phyloP scores from a whole-genome alignment of 495 filamentous ascomycete species.

The Aspergillus bridgeri region DNA sequence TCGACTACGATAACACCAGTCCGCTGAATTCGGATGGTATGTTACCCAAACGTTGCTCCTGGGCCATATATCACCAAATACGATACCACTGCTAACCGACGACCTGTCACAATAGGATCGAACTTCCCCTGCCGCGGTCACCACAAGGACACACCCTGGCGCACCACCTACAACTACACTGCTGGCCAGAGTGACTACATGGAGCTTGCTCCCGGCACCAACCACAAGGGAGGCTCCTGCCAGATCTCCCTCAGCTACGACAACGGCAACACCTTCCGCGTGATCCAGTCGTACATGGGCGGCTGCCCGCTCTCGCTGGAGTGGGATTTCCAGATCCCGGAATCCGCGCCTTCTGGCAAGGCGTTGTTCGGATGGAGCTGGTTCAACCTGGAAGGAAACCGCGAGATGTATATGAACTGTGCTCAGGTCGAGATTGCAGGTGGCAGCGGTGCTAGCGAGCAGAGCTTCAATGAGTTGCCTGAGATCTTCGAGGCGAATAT shows the following conservation, averaged over 20 bases:
- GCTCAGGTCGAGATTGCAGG: slow-evolving; percentile 49
- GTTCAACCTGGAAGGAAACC: slow-evolving; percentile 54
- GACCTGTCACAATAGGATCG: not conserved
- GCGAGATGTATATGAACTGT: slow-evolving; percentile 63
- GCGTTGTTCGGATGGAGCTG: slow-evolving; percentile 56
- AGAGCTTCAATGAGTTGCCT: slow-evolving; percentile 33
- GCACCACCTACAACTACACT: slow-evolving; percentile 9
- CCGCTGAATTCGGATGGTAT: not conserved
- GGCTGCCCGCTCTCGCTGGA: slow-evolving; percentile 37
- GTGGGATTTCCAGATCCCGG: slow-evolving; percentile 63
- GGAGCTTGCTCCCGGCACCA: slow-evolving; percentile 52
- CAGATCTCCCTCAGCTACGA: slow-evolving; percentile 41
- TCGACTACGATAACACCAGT: not conserved
- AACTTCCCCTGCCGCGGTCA: slow-evolving; percentile 6
- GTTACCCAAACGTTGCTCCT: not conserved
- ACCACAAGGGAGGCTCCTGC: slow-evolving; percentile 36
- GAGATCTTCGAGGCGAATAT: slow-evolving; percentile 60
- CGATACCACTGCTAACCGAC: too few relatives aligned
- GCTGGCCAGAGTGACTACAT: slow-evolving; percentile 57
- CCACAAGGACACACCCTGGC: slow-evolving; percentile 1
- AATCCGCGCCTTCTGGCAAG: slow-evolving; percentile 52
- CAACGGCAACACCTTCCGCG: slow-evolving; percentile 23
- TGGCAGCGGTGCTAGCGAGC: slow-evolving; percentile 23
- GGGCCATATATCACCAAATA: too few relatives aligned
- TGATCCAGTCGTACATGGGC: slow-evolving; percentile 35